A percentile compares a stretch with the other conserved stretches of the same genome.
Evolutionary conservation across 768 basidiomycete species (phyloP).

Genomic region (Psilocybe azurescens): DNA sequence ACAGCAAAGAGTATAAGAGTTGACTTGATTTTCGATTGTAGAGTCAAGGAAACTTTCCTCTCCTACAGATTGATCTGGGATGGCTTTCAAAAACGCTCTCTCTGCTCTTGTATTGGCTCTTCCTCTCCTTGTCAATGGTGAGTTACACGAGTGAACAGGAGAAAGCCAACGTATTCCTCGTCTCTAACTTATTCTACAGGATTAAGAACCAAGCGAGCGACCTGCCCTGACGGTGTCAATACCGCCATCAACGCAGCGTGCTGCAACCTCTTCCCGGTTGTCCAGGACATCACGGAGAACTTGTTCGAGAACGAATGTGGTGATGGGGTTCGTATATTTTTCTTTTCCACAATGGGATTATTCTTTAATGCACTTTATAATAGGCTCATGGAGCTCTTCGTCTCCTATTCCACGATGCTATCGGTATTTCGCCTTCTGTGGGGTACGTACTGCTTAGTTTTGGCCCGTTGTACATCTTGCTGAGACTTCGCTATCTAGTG

Average conservation of each 20-base stretch:
- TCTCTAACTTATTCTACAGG: not conserved
- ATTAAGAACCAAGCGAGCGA: conserved; percentile 2
- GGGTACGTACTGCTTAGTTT: conserved; percentile 26
- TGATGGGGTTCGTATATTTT: conserved; percentile 6
- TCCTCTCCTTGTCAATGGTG: conserved; percentile 8
- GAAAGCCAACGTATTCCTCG: too few species aligned
- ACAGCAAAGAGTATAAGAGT: conserved; percentile 16
- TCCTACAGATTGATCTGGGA: not conserved
- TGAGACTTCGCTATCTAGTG: conserved; percentile 23
- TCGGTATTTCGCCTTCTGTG: conserved; percentile 42
- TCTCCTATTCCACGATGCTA: conserved; percentile 48
- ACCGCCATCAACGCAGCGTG: conserved; percentile 7
- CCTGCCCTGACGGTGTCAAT: conserved; percentile 10
- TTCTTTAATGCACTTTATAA: not conserved
- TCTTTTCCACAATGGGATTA: not conserved
- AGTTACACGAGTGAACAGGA: not conserved
- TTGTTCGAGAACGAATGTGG: conserved; percentile 15
- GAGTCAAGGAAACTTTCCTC: not conserved
- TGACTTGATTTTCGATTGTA: not conserved
- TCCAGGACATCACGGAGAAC: conserved; percentile 13
- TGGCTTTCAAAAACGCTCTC: conserved; percentile 10
- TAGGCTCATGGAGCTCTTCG: conserved; percentile 37
- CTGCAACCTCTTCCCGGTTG: conserved; percentile 11
- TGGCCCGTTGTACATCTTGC: too few species aligned
- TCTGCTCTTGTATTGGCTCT: conserved; percentile 12